These are phyloP conservation scores for Colletotrichum filicis DNA, from an alignment of 2,329 filamentous ascomycete species.

Conservation along the genomic window DNA sequence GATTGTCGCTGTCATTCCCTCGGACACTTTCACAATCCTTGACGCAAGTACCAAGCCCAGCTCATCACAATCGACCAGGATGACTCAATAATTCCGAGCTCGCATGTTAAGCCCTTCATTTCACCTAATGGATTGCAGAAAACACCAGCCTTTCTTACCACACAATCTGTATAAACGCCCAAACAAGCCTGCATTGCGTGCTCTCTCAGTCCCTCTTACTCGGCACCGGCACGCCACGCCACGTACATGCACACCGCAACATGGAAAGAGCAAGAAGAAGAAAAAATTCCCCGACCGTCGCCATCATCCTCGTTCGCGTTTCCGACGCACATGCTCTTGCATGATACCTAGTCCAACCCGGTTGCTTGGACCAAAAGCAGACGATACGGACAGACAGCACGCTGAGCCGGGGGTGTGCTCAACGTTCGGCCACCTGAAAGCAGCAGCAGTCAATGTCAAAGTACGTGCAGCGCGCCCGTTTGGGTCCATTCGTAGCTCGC, in stretches of 20 bases:
- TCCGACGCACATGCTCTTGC: slow-evolving; percentile 12
- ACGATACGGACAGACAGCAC: neutral
- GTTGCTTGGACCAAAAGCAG: slow-evolving; percentile 13
- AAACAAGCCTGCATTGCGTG: neutral
- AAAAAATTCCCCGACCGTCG: slow-evolving; percentile 5
- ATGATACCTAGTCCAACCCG: slow-evolving; percentile 14
- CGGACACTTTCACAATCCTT: neutral
- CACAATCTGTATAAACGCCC: slow-evolving; percentile 1
- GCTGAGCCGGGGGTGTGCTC: neutral
- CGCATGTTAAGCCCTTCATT: slow-evolving; percentile 1
- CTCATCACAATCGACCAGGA: slow-evolving; percentile 1
- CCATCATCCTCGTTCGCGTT: neutral
- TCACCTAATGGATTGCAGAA: neutral
- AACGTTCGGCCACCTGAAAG: slow-evolving; percentile 12
- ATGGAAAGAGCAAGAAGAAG: neutral
- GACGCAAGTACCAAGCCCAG: neutral
- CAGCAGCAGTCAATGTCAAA: neutral
- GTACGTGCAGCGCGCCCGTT: neutral
- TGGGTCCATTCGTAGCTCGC: neutral
- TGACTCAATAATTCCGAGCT: slow-evolving; percentile 3
- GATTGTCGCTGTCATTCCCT: slow-evolving; percentile 17
- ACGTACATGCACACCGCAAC: neutral
- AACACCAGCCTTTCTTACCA: neutral
- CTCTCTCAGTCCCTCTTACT: neutral
- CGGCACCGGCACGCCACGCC: neutral